Percentiles rank a stretch among this genome's conserved stretches.
These are phyloP conservation scores for Podila epicladia DNA, from an alignment of 192 early-diverging fungal species.

Conservation along the genomic window DNA sequence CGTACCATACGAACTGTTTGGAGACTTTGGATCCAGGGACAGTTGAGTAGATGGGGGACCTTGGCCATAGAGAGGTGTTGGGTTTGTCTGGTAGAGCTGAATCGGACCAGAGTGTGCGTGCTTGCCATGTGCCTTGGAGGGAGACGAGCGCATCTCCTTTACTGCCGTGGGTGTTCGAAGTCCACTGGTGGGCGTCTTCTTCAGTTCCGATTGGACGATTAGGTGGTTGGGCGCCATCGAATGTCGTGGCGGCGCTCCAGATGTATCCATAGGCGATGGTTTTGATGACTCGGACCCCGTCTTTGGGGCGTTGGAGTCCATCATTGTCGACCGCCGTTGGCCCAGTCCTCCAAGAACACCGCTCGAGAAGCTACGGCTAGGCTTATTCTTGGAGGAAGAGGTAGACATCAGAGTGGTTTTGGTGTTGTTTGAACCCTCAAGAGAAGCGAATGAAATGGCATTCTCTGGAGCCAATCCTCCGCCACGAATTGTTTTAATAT, in stretches of 20 bases:
- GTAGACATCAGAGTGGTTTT: not conserved
- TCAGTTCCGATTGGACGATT: constrained; percentile 15
- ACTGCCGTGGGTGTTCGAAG: constrained; percentile 45
- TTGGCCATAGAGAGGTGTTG: constrained; percentile 41
- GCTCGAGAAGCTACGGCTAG: constrained; percentile 33
- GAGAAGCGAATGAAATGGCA: not conserved
- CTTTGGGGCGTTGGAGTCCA: constrained; percentile 4
- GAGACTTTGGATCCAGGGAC: constrained; percentile 9
- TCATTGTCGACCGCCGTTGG: constrained; percentile 7
- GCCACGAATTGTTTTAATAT: constrained; percentile 44
- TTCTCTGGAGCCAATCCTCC: constrained; percentile 14
- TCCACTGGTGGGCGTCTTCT: constrained; percentile 35
- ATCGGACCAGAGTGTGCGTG: constrained; percentile 19
- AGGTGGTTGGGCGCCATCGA: not conserved
- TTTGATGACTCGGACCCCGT: not conserved
- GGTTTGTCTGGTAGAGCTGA: constrained; percentile 18
- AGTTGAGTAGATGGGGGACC: constrained; percentile 7
- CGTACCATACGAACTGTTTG: not conserved
- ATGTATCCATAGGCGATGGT: not conserved
- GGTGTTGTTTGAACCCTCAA: not conserved
- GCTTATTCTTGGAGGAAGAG: constrained; percentile 15
- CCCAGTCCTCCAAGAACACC: constrained; percentile 19
- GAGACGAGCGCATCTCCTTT: constrained; percentile 33
- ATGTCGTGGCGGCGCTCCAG: not conserved
- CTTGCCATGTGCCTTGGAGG: constrained; percentile 25